Conservation (phyloP, 805 yeast genomes). For the Ogataea ramenticola region DNA sequence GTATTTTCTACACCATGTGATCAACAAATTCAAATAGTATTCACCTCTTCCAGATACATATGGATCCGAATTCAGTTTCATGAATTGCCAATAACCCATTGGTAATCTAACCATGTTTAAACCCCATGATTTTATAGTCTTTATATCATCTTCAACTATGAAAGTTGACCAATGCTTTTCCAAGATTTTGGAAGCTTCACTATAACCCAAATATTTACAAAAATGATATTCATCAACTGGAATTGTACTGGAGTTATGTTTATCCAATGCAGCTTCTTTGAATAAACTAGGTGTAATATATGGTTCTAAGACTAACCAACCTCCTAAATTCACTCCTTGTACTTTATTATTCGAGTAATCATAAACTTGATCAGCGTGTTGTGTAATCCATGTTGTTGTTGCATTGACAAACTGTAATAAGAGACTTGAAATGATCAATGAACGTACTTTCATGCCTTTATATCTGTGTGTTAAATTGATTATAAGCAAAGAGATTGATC, state of each 20-base stretch:
- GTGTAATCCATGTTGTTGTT: background rate
- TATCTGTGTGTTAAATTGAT: too few relatives aligned
- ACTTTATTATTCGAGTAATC: constrained; percentile 21
- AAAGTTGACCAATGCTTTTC: constrained; percentile 72
- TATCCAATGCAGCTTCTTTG: constrained; percentile 30
- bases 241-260: constrained; percentile 30
- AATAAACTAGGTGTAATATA: constrained; percentile 79
- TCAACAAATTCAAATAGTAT: constrained; percentile 64
- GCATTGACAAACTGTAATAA: too few relatives aligned
- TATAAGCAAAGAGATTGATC: too few relatives aligned
- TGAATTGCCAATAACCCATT: constrained; percentile 92
- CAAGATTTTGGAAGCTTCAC: constrained; percentile 43
- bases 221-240: constrained; percentile 85
- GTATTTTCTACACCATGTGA: constrained; percentile 62
- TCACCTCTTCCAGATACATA: constrained; percentile 74
- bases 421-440: too few relatives aligned
- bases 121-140: constrained; percentile 51
- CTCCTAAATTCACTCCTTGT: constrained; percentile 69
- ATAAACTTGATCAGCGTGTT: constrained; percentile 1
- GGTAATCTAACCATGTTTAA: constrained; percentile 86
- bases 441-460: too few relatives aligned
- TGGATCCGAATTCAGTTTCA: constrained; percentile 58
- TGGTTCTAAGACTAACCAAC: constrained; percentile 87
- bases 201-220: constrained; percentile 52
- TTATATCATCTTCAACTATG: constrained; percentile 68